phyloP scores from a whole-genome alignment of 805 yeast species.

The Lachancea quebecensis region DNA sequence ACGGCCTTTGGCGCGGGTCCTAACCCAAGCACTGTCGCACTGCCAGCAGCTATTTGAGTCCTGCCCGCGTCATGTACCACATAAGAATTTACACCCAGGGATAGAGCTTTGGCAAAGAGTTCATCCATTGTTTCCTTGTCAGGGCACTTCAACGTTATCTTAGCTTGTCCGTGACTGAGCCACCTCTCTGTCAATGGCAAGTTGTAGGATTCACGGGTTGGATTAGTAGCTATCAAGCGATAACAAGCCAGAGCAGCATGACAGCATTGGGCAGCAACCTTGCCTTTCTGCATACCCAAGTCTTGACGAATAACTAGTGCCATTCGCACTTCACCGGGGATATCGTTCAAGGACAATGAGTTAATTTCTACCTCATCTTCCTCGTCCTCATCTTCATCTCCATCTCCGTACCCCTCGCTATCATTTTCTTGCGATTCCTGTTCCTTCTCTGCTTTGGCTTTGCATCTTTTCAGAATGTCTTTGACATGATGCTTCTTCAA shows the following conservation, averaged over 20 bases:
- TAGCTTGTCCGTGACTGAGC: slow-evolving; percentile 86
- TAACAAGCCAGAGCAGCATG: slow-evolving; percentile 96
- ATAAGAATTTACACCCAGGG: slow-evolving; percentile 69
- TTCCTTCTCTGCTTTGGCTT: slow-evolving; percentile 13
- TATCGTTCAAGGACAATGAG: slow-evolving; percentile 51
- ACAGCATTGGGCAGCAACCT: slow-evolving; percentile 94
- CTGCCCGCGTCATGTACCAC: slow-evolving; percentile 95
- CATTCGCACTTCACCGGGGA: slow-evolving; percentile 81
- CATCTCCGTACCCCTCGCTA: slow-evolving; percentile 18
- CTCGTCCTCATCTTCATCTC: slow-evolving; percentile 37
- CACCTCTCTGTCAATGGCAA: slow-evolving; percentile 65
- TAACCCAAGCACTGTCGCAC: slow-evolving; percentile 91
- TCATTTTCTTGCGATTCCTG: slow-evolving; percentile 5
- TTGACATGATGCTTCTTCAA: slow-evolving; percentile 13
- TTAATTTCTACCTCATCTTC: slow-evolving; percentile 55
- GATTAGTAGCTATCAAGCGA: slow-evolving; percentile 51
- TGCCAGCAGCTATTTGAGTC: slow-evolving; percentile 93
- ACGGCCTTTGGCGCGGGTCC: slow-evolving; percentile 92
- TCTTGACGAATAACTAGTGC: slow-evolving; percentile 84
- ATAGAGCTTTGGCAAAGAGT: slow-evolving; percentile 72
- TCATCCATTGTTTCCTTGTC: slow-evolving; percentile 63
- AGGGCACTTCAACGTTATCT: slow-evolving; percentile 74
- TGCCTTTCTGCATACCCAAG: slow-evolving; percentile 88
- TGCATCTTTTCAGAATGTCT: slow-evolving; percentile 13
- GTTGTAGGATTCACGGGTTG: slow-evolving; percentile 45